Conservation (phyloP, 2,329 filamentous ascomycete species). For the Aspergillus sp. region DNA sequence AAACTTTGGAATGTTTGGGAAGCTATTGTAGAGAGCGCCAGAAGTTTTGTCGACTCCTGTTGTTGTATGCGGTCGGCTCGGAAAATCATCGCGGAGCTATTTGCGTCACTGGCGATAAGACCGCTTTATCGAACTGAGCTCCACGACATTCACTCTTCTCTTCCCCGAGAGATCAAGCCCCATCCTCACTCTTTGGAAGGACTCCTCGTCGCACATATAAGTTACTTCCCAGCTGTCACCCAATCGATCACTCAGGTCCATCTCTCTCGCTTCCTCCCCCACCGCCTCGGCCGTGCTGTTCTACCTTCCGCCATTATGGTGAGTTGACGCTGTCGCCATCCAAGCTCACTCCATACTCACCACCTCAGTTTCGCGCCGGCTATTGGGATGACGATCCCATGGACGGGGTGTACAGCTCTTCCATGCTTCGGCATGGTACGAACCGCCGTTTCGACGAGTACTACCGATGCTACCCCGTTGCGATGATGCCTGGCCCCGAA, state of each 20-base stretch:
- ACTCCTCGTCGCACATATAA: background rate
- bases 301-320: constrained; percentile 22
- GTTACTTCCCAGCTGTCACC: too few species aligned
- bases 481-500: constrained; percentile 89
- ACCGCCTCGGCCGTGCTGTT: too few species aligned
- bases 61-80: constrained; percentile 36
- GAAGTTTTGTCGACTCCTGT: background rate
- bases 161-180: background rate
- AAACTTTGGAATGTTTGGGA: background rate
- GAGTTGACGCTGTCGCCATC: constrained; percentile 6
- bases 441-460: constrained; percentile 93
- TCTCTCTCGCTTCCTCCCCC: too few species aligned
- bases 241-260: too few species aligned
- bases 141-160: background rate
- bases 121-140: constrained; percentile 8
- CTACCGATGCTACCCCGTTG: constrained; percentile 93
- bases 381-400: constrained; percentile 55
- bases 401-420: constrained; percentile 53
- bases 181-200: background rate
- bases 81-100: constrained; percentile 39
- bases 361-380: constrained; percentile 42
- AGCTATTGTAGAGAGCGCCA: constrained; percentile 7
- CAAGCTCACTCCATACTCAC: constrained; percentile 13
- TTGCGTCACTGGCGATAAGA: constrained; percentile 37
- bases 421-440: constrained; percentile 51